Percentiles rank a stretch among this genome's conserved stretches.
Evolutionary conservation across 2,329 filamentous ascomycete genomes (phyloP).

Genomic region (Leptodontidium sp.): DNA sequence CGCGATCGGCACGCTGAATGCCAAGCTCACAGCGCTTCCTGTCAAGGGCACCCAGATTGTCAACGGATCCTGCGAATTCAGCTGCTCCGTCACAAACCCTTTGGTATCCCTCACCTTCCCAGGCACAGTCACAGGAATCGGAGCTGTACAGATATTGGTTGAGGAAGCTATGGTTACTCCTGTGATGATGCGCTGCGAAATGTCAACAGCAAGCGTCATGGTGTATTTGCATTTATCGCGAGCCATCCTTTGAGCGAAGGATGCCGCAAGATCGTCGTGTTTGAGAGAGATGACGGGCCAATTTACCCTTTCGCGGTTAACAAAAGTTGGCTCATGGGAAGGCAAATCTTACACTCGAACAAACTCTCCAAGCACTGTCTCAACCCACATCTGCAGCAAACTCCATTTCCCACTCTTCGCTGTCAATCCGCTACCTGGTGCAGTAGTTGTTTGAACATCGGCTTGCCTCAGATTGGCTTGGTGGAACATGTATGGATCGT

Average conservation of each 20-base stretch:
- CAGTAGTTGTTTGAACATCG: conserved; percentile 48
- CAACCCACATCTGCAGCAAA: conserved; percentile 41
- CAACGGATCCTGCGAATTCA: conserved; percentile 57
- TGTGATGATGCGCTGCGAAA: conserved; percentile 34
- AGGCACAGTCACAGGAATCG: conserved; percentile 48
- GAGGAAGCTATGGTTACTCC: conserved; percentile 52
- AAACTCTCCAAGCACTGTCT: conserved; percentile 39
- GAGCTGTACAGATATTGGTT: conserved; percentile 36
- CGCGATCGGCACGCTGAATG: conserved; percentile 17
- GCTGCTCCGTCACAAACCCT: conserved; percentile 50
- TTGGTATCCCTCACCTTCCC: conserved; percentile 30
- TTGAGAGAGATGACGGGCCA: conserved; percentile 64
- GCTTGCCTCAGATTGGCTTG: conserved; percentile 65
- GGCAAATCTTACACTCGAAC: conserved; percentile 23
- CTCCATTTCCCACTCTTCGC: conserved; percentile 24
- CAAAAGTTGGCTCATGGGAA: not conserved
- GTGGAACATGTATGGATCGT: conserved; percentile 56
- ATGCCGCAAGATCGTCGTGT: conserved; percentile 59
- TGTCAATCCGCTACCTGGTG: conserved; percentile 16
- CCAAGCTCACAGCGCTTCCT: conserved; percentile 51
- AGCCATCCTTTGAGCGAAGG: conserved; percentile 57
- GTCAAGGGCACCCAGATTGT: conserved; percentile 58
- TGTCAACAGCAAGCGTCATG: conserved; percentile 32
- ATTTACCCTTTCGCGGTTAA: not conserved
- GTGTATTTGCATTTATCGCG: conserved; percentile 37